Percentiles rank a stretch among this genome's conserved stretches.
These are phyloP conservation scores for Trametes villosa DNA, from an alignment of 768 basidiomycete genomes.

Conservation along the genomic window DNA sequence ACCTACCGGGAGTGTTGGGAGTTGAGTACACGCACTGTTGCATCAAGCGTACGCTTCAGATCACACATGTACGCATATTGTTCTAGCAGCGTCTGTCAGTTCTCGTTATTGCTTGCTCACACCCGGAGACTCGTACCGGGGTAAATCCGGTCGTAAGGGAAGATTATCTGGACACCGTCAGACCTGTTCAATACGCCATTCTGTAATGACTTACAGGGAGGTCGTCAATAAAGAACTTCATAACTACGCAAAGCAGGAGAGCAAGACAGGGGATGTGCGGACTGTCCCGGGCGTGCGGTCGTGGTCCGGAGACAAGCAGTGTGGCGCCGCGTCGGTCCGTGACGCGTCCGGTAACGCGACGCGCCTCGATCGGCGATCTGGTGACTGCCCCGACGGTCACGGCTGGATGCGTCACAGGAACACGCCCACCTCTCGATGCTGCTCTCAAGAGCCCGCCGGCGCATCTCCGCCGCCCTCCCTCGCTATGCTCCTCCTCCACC, in stretches of 20 bases:
- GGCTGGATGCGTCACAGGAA: slow-evolving; percentile 11
- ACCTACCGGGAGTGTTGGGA: slow-evolving; percentile 1
- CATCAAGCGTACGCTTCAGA: slow-evolving; percentile 94
- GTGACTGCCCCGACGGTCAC: slow-evolving; percentile 7
- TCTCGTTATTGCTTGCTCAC: background rate
- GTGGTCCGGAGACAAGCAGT: slow-evolving; percentile 24
- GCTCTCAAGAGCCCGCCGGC: slow-evolving; percentile 28
- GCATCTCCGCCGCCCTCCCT: slow-evolving; percentile 13
- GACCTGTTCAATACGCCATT: slow-evolving; percentile 1
- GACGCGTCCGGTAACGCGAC: slow-evolving; percentile 14
- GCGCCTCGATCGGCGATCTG: background rate
- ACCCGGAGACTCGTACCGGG: slow-evolving; percentile 65
- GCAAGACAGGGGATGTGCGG: background rate
- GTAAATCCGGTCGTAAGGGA: slow-evolving; percentile 95
- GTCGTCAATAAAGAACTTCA: slow-evolving; percentile 44
- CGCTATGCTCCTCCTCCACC: slow-evolving; percentile 1
- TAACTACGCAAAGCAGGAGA: slow-evolving; percentile 15
- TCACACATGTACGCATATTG: slow-evolving; percentile 99
- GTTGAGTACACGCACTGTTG: slow-evolving; percentile 62
- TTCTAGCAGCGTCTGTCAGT: slow-evolving; percentile 51
- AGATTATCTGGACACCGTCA: slow-evolving; percentile 63
- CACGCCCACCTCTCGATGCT: slow-evolving; percentile 20
- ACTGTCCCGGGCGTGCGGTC: slow-evolving; percentile 9
- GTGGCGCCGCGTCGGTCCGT: background rate
- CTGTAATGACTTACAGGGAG: slow-evolving; percentile 46